Percentiles rank a stretch among this genome's conserved stretches.
phyloP scores from a whole-genome alignment of 2,329 filamentous ascomycete genomes.

The Amphichorda felina region DNA sequence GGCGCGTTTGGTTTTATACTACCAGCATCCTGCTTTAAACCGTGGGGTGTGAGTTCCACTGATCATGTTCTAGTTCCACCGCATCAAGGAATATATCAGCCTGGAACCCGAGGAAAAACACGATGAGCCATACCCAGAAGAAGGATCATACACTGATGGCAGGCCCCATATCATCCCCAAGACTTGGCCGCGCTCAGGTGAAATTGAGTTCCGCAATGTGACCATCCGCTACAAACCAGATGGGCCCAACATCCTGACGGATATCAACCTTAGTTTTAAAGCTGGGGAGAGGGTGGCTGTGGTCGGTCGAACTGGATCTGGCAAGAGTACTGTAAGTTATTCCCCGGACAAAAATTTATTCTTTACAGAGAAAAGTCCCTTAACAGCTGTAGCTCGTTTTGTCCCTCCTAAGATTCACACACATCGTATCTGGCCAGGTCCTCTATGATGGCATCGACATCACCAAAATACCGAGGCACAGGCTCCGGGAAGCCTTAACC shows the following conservation, averaged over 20 bases:
- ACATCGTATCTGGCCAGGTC: conserved; percentile 38
- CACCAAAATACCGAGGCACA: conserved; percentile 33
- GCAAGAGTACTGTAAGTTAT: conserved; percentile 57
- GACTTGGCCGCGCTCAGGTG: conserved; percentile 32
- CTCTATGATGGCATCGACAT: conserved; percentile 45
- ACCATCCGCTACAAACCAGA: conserved; percentile 35
- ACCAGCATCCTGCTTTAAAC: background rate
- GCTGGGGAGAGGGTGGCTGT: conserved; percentile 69
- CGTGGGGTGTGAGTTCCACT: background rate
- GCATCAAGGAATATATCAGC: conserved; percentile 35
- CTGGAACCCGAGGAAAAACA: conserved; percentile 31
- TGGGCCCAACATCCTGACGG: conserved; percentile 34
- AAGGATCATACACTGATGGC: conserved; percentile 15
- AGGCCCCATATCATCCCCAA: conserved; percentile 18
- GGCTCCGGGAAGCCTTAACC: conserved; percentile 40
- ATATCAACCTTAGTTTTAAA: conserved; percentile 36
- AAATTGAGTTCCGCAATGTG: conserved; percentile 37
- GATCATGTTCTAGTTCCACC: conserved; percentile 25
- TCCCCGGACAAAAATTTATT: background rate
- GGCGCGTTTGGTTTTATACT: too few relatives aligned
- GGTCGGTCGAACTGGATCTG: conserved; percentile 70
- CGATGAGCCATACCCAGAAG: conserved; percentile 24
- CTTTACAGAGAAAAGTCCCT: background rate
- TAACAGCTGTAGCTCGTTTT: conserved; percentile 25
- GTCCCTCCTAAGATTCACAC: conserved; percentile 41